Percentiles rank a stretch among this genome's conserved stretches.
Conservation (phyloP, 2,329 filamentous ascomycete genomes). For the Escovopsis sp. region DNA sequence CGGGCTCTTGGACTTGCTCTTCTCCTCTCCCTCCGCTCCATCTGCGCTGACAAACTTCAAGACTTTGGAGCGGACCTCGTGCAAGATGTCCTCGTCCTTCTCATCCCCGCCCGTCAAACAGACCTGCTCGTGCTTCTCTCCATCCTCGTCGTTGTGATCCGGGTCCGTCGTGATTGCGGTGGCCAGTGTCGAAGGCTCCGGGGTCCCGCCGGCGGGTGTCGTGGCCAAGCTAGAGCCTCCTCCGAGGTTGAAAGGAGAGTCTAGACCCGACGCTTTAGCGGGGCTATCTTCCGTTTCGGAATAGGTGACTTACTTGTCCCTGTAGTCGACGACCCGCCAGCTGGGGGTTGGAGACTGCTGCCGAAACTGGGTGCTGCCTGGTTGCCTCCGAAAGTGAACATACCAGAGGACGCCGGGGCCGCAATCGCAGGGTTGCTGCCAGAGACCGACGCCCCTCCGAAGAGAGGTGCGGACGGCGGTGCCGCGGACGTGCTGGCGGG, state of each 20-base stretch:
- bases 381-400: constrained; percentile 19
- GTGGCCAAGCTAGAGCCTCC: constrained; percentile 46
- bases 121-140: constrained; percentile 50
- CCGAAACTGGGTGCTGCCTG: constrained; percentile 20
- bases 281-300: constrained; percentile 25
- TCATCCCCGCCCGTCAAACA: constrained; percentile 54
- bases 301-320: constrained; percentile 31
- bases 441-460: constrained; percentile 16
- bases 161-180: constrained; percentile 24
- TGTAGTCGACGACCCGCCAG: constrained; percentile 27
- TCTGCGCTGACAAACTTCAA: constrained; percentile 40
- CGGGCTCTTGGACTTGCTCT: constrained; percentile 33
- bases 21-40: constrained; percentile 28
- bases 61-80: constrained; percentile 57
- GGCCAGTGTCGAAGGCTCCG: constrained; percentile 36
- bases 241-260: constrained; percentile 40
- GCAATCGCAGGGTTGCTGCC: constrained; percentile 17
- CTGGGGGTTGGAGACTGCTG: constrained; percentile 24
- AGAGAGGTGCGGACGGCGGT: constrained; percentile 12
- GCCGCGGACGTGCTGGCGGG: constrained; percentile 9
- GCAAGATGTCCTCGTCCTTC: constrained; percentile 54
- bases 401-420: constrained; percentile 12
- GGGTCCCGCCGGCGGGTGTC: constrained; percentile 42
- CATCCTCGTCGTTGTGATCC: constrained; percentile 40
- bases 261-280: constrained; percentile 33